Evolutionary conservation across 2,329 filamentous ascomycete species (phyloP).

Genomic region (Teratosphaeria epicoccoides): DNA sequence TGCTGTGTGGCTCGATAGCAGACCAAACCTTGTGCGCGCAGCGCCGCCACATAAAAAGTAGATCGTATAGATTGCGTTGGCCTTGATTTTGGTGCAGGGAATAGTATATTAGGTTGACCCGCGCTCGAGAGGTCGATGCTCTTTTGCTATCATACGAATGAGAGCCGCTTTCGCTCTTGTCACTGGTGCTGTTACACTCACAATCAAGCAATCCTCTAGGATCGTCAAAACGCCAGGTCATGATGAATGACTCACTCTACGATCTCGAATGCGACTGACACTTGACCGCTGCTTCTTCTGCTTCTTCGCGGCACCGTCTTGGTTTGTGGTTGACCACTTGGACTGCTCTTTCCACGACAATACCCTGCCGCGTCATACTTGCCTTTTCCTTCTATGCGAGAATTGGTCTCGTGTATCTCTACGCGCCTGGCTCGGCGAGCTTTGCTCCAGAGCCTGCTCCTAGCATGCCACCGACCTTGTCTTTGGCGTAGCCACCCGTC

Average conservation of each 20-base stretch:
- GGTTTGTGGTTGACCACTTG: no score
- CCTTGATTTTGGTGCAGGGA: no score
- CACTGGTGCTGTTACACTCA: neutral
- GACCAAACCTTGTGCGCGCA: no score
- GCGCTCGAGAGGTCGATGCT: neutral
- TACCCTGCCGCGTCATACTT: neutral
- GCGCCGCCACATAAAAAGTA: no score
- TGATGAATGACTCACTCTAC: neutral
- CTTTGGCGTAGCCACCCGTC: slow-evolving; percentile 2
- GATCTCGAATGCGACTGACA: neutral
- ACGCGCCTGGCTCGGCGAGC: neutral
- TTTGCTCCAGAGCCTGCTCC: neutral
- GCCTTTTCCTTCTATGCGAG: no score
- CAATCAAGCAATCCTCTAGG: neutral
- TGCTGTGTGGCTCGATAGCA: no score
- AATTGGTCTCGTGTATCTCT: neutral
- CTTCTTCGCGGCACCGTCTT: neutral
- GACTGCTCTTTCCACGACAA: neutral
- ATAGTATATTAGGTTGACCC: no score
- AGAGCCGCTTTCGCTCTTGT: neutral
- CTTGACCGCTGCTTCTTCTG: neutral
- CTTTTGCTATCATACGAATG: neutral
- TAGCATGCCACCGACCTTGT: slow-evolving; percentile 2
- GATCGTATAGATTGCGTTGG: no score
- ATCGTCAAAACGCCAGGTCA: neutral